These are phyloP conservation scores for Penicillium sp. DNA, from an alignment of 2,329 filamentous ascomycete species.

Conservation along the genomic window DNA sequence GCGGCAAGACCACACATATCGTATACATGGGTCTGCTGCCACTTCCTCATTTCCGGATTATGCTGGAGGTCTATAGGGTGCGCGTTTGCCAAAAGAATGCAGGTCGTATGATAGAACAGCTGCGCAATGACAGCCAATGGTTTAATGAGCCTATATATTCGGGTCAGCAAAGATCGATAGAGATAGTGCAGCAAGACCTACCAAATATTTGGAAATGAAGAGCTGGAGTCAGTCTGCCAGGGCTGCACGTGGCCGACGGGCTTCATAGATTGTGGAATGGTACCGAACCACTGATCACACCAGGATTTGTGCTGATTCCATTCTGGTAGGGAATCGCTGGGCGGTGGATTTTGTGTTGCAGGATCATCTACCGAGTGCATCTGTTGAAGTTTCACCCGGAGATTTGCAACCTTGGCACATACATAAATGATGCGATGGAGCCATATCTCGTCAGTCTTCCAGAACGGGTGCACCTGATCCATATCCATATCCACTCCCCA, in stretches of 20 bases:
- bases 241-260: constrained; percentile 74
- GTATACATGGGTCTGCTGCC: constrained; percentile 71
- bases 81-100: constrained; percentile 74
- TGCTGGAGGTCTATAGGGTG: constrained; percentile 64
- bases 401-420: constrained; percentile 81
- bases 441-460: constrained; percentile 76
- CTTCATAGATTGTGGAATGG: constrained; percentile 80
- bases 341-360: constrained; percentile 55
- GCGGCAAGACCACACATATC: constrained; percentile 87
- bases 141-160: constrained; percentile 67
- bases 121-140: constrained; percentile 75
- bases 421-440: constrained; percentile 86
- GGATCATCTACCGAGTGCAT: constrained; percentile 59
- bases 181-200: constrained; percentile 41
- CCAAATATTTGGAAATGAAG: constrained; percentile 84
- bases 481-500: constrained; percentile 86
- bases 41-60: constrained; percentile 64
- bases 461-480: constrained; percentile 50
- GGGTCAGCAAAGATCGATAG: constrained; percentile 1
- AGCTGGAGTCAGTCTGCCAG: constrained; percentile 64
- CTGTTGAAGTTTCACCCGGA: constrained; percentile 66
- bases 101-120: constrained; percentile 84
- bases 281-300: constrained; percentile 77
- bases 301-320: constrained; percentile 79
- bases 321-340: constrained; percentile 65